phyloP scores from a whole-genome alignment of 2,329 filamentous ascomycete genomes.

The Trichocomaceae sp. region DNA sequence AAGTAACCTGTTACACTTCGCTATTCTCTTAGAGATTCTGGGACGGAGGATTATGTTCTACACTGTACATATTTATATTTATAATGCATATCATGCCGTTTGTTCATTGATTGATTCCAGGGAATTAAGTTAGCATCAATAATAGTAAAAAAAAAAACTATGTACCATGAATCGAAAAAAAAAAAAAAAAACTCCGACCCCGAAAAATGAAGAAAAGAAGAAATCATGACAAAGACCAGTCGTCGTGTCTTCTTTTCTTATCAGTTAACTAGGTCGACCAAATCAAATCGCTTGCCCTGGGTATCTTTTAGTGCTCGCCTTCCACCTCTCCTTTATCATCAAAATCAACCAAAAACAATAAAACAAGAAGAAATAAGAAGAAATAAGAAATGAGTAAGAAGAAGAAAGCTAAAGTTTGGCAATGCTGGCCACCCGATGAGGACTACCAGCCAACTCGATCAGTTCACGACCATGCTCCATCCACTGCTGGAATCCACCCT shows the following conservation, averaged over 20 bases:
- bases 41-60: background rate
- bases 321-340: background rate
- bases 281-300: constrained; percentile 22
- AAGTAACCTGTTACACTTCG: too few relatives aligned
- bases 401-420: constrained; percentile 5
- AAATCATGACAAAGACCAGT: background rate
- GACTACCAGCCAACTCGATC: constrained; percentile 36
- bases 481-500: constrained; percentile 37
- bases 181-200: background rate
- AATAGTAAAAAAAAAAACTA: background rate
- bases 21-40: too few relatives aligned
- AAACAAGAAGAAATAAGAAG: constrained; percentile 2
- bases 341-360: background rate
- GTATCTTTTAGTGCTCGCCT: constrained; percentile 24
- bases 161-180: constrained; percentile 3
- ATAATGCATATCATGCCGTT: background rate
- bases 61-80: background rate
- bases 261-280: constrained; percentile 7
- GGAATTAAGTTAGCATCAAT: background rate
- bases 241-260: constrained; percentile 15
- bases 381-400: background rate
- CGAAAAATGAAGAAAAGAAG: background rate
- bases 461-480: constrained; percentile 34
- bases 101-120: background rate
- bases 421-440: constrained; percentile 18